Evolutionary conservation across 495 filamentous ascomycete genomes (phyloP).

Genomic region (Corynascus novoguineensis): DNA sequence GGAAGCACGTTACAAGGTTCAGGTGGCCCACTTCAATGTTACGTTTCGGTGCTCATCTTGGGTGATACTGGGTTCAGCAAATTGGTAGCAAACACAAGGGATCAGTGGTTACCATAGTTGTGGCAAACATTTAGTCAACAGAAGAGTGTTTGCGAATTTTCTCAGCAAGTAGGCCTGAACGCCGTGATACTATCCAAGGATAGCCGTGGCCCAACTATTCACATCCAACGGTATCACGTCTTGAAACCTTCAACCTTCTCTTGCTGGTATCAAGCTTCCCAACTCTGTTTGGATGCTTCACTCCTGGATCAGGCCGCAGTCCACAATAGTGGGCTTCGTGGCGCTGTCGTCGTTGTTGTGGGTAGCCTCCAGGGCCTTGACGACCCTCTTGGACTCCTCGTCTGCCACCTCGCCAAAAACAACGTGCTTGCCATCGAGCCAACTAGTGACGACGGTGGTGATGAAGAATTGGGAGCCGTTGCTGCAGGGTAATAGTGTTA

Average conservation of each 20-base stretch:
- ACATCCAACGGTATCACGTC: not conserved
- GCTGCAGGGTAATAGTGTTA: slow-evolving; percentile 32
- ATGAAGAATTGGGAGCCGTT: slow-evolving; percentile 79
- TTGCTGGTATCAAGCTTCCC: not conserved
- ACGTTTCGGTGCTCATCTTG: too few relatives aligned
- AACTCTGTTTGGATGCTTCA: slow-evolving; percentile 17
- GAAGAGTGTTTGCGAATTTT: not conserved
- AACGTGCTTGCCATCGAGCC: slow-evolving; percentile 75
- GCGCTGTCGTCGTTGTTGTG: slow-evolving; percentile 50
- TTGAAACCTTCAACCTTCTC: not conserved
- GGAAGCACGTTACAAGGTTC: too few relatives aligned
- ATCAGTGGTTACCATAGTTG: too few relatives aligned
- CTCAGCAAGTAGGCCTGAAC: not conserved
- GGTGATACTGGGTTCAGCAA: too few relatives aligned
- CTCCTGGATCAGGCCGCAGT: slow-evolving; percentile 50
- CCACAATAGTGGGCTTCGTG: slow-evolving; percentile 63
- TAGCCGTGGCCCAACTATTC: not conserved
- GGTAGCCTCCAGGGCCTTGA: slow-evolving; percentile 68
- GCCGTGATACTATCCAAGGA: not conserved
- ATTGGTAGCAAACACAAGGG: too few relatives aligned
- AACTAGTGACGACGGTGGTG: slow-evolving; percentile 64
- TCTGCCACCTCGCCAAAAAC: slow-evolving; percentile 77
- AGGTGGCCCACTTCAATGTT: too few relatives aligned
- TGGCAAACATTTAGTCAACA: too few relatives aligned
- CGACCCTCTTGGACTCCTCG: slow-evolving; percentile 53